These are phyloP conservation scores for Copromyces sp. DNA, from an alignment of 495 filamentous ascomycete species.

Conservation along the genomic window DNA sequence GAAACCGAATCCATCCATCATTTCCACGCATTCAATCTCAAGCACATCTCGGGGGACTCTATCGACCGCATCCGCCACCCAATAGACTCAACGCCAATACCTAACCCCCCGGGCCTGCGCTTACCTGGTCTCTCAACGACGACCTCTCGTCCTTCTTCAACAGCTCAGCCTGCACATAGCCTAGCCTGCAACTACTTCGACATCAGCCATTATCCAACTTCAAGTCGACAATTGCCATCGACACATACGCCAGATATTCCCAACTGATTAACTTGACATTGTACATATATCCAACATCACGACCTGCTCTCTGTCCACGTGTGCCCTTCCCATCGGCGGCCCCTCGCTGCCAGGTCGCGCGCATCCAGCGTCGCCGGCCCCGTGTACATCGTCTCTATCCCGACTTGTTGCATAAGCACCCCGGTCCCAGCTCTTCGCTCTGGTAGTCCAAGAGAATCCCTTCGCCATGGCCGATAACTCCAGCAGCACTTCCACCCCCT, in stretches of 20 bases:
- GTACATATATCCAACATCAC: neutral
- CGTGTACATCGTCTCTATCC: neutral
- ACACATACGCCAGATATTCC: neutral
- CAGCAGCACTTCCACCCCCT: slow-evolving; percentile 9
- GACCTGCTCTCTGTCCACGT: neutral
- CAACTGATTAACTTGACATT: neutral
- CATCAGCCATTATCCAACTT: neutral
- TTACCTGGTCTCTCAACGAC: neutral
- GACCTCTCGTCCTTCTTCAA: neutral
- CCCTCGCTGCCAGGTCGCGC: neutral
- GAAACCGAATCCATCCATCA: neutral
- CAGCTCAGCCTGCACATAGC: neutral
- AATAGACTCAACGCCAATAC: neutral
- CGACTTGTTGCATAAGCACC: neutral
- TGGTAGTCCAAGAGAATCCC: neutral
- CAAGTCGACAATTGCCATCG: neutral
- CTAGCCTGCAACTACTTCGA: neutral
- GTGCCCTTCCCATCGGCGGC: neutral
- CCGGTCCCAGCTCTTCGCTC: neutral
- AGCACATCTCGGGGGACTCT: neutral
- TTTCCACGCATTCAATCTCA: neutral
- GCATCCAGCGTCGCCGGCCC: neutral
- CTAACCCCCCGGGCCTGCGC: neutral
- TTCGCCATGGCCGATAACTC: slow-evolving; percentile 8
- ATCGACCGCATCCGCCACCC: neutral